Base-by-base conservation (phyloP, 1,139 yeast genomes). In the Scheffersomyces segobiensis region DNA sequence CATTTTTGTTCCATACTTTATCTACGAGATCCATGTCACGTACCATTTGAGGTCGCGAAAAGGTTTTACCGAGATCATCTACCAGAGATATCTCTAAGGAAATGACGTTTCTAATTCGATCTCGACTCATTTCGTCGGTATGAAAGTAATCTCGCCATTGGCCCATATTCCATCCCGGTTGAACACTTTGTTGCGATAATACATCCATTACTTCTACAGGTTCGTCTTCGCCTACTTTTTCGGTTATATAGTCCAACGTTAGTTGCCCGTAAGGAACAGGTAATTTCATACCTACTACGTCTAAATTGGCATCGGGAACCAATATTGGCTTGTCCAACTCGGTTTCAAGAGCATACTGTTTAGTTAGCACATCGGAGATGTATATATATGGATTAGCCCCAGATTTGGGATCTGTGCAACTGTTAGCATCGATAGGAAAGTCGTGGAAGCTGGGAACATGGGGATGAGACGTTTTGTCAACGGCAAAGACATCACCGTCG, bases 201-300 rank as follows among this genome's bases (percentile, higher is more conserved):
- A 92, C 97, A 68, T 93, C 97, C 96, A 91, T 91, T 1, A 93
- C 97, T 60, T 92, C 97, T 1, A 93, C 82, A 0, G 84, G 82
- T 2, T 78, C 74, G 50, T 87, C 89, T 1, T 74, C 82, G 0
- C 97, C 97, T 22, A 91, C 82, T 32, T 79, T 70, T 3, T 81
- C 81, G 0, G 90, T 79, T 1, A 92, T 82, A 59, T 84, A 78
- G 55, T 84, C 82, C 7, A 91, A 87, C 5, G 86, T 79, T 5
- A 85, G 77, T 0, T 78, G 71, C 18, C 69, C 69, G 26, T 71
- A 69, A 7, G 72, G 59, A 4, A 64, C 61, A 0, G 87, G 86
- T 14, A 79, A 64, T 50, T 63, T 49, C 72, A 85, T 77, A 0
- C 86, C 82, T 3, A 73, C 72, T 14, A 57, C 59, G 4, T 69